phyloP scores from a whole-genome alignment of 345 rosid genomes.

The Fremontodendron californicum region DNA sequence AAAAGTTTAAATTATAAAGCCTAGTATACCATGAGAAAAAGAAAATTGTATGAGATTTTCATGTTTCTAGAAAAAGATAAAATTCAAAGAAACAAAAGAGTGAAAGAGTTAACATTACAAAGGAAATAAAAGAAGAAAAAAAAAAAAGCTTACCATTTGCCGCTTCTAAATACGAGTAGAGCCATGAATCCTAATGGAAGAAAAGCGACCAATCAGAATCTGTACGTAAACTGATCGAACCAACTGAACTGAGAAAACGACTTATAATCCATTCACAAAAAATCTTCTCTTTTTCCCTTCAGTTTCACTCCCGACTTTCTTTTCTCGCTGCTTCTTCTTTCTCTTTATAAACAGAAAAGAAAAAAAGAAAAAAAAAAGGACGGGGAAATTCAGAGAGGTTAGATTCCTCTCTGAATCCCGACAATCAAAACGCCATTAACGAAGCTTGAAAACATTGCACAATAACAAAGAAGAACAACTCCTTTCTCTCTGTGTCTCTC shows the following conservation, averaged over 20 bases:
- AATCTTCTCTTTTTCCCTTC: background rate
- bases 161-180: slow-evolving; percentile 22
- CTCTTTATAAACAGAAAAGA: slow-evolving; percentile 2
- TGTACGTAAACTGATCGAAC: slow-evolving; percentile 18
- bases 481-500: background rate
- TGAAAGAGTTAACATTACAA: background rate
- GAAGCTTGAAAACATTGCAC: slow-evolving; percentile 49
- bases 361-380: background rate
- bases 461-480: background rate
- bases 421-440: slow-evolving; percentile 51
- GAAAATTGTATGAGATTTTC: background rate
- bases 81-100: background rate
- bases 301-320: background rate
- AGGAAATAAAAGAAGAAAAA: no score
- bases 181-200: slow-evolving; percentile 11
- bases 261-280: slow-evolving; percentile 4
- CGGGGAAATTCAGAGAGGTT: slow-evolving; percentile 47
- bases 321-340: slow-evolving; percentile 6
- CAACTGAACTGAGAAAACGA: slow-evolving; percentile 24
- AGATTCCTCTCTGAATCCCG: slow-evolving; percentile 49
- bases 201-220: background rate
- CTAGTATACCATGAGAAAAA: background rate
- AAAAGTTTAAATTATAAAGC: background rate
- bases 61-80: background rate
- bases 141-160: slow-evolving; percentile 32